Percentiles rank a stretch among this genome's conserved stretches.
These are phyloP conservation scores for Penicillium sumatraense DNA, from an alignment of 2,329 filamentous ascomycete species.

Conservation along the genomic window DNA sequence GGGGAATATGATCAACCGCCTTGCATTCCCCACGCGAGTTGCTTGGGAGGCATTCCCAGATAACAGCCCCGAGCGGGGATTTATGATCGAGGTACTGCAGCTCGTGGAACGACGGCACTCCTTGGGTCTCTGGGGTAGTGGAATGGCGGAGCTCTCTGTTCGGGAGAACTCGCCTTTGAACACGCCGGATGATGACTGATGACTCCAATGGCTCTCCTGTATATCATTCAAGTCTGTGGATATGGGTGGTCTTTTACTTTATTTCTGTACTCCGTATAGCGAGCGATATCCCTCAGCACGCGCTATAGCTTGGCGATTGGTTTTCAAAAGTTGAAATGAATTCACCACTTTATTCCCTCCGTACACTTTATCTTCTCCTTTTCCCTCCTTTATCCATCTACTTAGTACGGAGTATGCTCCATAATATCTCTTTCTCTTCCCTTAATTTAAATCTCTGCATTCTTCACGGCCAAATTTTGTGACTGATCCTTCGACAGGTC, in stretches of 20 bases:
- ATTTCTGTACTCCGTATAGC: neutral
- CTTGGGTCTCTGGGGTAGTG: conserved; percentile 40
- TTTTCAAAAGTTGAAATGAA: neutral
- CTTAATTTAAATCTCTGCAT: too few relatives aligned
- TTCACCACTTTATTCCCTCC: too few relatives aligned
- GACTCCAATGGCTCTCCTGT: neutral
- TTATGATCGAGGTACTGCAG: conserved; percentile 38
- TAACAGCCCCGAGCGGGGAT: conserved; percentile 36
- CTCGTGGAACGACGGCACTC: conserved; percentile 41
- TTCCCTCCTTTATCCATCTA: neutral
- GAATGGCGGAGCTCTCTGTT: conserved; percentile 41
- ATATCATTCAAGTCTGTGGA: neutral
- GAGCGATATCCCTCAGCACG: neutral
- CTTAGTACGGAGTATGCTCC: too few relatives aligned
- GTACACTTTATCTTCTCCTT: too few relatives aligned
- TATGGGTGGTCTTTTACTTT: neutral
- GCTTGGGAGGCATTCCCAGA: conserved; percentile 44
- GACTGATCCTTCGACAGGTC: neutral
- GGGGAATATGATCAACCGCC: conserved; percentile 46
- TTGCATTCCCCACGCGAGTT: conserved; percentile 42
- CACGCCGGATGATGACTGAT: neutral
- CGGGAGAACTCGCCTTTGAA: conserved; percentile 30
- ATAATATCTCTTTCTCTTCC: too few relatives aligned
- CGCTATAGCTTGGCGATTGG: neutral
- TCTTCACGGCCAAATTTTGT: neutral